Conservation (phyloP, 1,139 yeast species). For the Blastobotrys serpentis region DNA sequence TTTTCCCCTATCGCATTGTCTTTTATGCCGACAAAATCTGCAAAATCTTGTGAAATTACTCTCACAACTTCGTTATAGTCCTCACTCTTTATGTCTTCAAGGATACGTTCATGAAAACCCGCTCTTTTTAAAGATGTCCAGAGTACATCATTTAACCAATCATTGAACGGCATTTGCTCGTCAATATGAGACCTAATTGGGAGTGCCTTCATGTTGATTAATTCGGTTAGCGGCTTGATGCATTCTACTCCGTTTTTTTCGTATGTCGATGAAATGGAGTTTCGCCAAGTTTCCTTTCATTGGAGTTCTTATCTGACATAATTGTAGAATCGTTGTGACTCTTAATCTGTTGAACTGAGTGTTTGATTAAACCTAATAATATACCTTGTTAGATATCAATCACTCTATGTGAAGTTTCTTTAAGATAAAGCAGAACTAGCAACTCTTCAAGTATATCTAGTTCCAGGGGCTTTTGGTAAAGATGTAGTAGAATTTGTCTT, state of each 20-base stretch:
- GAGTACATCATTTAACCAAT: not conserved
- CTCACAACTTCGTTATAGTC: not conserved
- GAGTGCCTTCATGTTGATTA: not conserved
- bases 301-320: not conserved
- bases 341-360: not conserved
- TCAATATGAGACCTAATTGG: not conserved
- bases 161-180: not conserved
- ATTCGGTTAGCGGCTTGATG: not conserved
- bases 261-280: not conserved
- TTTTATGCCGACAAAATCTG: not conserved
- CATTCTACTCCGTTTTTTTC: not conserved
- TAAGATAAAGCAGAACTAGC: too few relatives aligned
- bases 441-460: too few relatives aligned
- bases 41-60: too few relatives aligned
- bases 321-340: not conserved
- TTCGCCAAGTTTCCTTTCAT: not conserved
- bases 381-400: too few relatives aligned
- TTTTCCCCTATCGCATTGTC: not conserved
- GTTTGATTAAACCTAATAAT: too few relatives aligned
- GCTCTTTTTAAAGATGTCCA: not conserved
- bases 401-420: too few relatives aligned
- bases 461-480: too few relatives aligned
- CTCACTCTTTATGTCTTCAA: not conserved
- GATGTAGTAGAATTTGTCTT: too few relatives aligned
- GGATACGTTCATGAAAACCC: not conserved